A percentile compares a stretch with the other conserved stretches of the same genome.
Conservation (phyloP, 179 eudicot genomes). For the Spinacia oleracea region DNA sequence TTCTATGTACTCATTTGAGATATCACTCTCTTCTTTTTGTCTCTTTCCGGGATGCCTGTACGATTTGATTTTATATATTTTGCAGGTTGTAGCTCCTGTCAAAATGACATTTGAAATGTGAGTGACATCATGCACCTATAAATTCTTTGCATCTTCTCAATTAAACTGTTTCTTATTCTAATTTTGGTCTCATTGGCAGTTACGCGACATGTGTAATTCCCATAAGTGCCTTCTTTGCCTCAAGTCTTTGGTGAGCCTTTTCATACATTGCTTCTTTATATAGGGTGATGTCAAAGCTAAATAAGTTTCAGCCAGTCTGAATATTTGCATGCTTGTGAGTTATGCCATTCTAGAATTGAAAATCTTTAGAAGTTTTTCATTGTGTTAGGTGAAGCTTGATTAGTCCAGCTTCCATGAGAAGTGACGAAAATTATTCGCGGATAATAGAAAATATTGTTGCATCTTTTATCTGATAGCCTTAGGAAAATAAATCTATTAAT, state of each 20-base stretch:
- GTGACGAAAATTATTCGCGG: not conserved
- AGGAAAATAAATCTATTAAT: not conserved
- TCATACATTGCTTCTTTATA: not conserved
- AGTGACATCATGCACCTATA: slow-evolving; percentile 33
- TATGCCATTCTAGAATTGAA: too few species aligned
- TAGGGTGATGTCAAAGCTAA: not conserved
- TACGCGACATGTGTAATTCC: slow-evolving; percentile 95
- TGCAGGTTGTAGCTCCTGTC: slow-evolving; percentile 95
- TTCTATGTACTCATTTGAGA: not conserved
- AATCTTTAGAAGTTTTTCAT: not conserved
- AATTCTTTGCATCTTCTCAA: not conserved
- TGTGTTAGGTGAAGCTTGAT: not conserved
- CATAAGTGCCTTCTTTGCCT: slow-evolving; percentile 96
- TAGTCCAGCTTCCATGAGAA: not conserved
- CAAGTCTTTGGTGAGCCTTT: slow-evolving; percentile 85
- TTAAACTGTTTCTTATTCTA: not conserved
- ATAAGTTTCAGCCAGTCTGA: not conserved
- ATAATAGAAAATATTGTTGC: not conserved
- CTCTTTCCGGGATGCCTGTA: not conserved
- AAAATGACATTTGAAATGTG: slow-evolving; percentile 98
- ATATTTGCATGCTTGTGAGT: not conserved
- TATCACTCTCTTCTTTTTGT: not conserved
- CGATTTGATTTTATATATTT: slow-evolving; percentile 5
- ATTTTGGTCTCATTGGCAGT: slow-evolving; percentile 45
- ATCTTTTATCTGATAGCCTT: not conserved